A percentile compares a stretch with the other conserved stretches of the same genome.
phyloP scores from a whole-genome alignment of 2,329 filamentous ascomycete species.

The Fusarium vanettenii region DNA sequence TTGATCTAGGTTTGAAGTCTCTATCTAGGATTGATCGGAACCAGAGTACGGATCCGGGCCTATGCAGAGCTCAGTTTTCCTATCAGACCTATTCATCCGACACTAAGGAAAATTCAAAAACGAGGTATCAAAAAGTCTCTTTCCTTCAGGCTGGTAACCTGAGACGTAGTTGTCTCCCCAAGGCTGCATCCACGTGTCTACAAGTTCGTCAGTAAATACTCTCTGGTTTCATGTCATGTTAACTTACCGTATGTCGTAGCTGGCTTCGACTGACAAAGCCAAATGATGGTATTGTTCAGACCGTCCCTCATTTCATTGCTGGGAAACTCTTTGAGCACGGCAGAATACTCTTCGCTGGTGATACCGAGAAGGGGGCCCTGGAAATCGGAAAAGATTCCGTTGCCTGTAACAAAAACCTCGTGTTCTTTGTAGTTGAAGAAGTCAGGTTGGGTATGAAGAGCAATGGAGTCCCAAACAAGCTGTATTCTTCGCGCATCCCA shows the following conservation, averaged over 20 bases:
- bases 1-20: not conserved
- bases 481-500: slow-evolving; percentile 8
- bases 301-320: slow-evolving; percentile 1
- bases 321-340: not conserved
- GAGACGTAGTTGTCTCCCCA: slow-evolving; percentile 19
- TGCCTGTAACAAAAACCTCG: slow-evolving; percentile 5
- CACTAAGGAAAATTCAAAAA: not conserved
- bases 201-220: not conserved
- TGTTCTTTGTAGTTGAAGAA: slow-evolving; percentile 19
- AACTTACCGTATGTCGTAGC: slow-evolving; percentile 10
- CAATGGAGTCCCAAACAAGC: slow-evolving; percentile 19
- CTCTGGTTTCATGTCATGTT: no score
- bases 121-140: slow-evolving; percentile 3
- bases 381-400: slow-evolving; percentile 17
- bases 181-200: slow-evolving; percentile 21
- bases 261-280: slow-evolving; percentile 17
- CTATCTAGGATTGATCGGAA: not conserved
- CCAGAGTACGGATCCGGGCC: not conserved
- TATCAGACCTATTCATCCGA: not conserved
- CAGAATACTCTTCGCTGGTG: not conserved
- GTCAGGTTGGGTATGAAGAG: slow-evolving; percentile 12
- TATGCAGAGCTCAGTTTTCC: not conserved
- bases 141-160: not conserved
- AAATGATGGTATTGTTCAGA: slow-evolving; percentile 16
- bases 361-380: not conserved